These are phyloP conservation scores for Ogataea degrootiae DNA, from an alignment of 805 yeast genomes.

Conservation along the genomic window DNA sequence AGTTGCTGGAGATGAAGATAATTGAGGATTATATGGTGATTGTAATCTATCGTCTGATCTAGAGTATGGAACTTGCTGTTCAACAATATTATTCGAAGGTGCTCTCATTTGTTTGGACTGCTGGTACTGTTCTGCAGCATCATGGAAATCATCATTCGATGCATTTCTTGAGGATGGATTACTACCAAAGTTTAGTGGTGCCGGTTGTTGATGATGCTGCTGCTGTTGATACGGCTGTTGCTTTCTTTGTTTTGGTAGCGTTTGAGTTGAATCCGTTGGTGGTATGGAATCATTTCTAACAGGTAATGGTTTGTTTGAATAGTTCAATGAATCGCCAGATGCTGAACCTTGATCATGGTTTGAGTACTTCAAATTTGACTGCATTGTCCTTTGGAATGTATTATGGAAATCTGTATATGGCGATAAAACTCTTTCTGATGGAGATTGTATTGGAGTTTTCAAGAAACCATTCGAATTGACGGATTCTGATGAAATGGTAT, in stretches of 20 bases:
- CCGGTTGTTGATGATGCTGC: background rate
- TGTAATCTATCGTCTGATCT: too few species aligned
- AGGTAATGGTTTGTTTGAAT: slow-evolving; percentile 1
- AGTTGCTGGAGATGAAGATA: slow-evolving; percentile 1
- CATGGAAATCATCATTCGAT: slow-evolving; percentile 3
- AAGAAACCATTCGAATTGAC: background rate
- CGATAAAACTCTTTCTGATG: slow-evolving; percentile 24
- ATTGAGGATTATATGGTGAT: slow-evolving; percentile 1
- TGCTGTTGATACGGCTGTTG: slow-evolving; percentile 3
- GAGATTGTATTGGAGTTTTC: background rate
- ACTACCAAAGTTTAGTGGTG: background rate
- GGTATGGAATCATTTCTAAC: background rate
- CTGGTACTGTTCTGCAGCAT: slow-evolving; percentile 2
- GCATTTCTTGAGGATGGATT: background rate
- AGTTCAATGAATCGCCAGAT: background rate
- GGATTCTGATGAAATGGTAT: background rate
- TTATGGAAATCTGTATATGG: slow-evolving; percentile 33
- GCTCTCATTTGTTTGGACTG: slow-evolving; percentile 19
- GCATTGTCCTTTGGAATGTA: slow-evolving; percentile 26
- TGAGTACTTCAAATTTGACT: slow-evolving; percentile 7
- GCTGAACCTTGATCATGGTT: background rate
- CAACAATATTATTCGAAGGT: slow-evolving; percentile 22
- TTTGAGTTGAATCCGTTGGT: background rate
- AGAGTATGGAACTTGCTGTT: slow-evolving; percentile 16
- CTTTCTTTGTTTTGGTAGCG: slow-evolving; percentile 18